phyloP scores from a whole-genome alignment of 2,329 filamentous ascomycete genomes.

The Sarocladium oryzae region DNA sequence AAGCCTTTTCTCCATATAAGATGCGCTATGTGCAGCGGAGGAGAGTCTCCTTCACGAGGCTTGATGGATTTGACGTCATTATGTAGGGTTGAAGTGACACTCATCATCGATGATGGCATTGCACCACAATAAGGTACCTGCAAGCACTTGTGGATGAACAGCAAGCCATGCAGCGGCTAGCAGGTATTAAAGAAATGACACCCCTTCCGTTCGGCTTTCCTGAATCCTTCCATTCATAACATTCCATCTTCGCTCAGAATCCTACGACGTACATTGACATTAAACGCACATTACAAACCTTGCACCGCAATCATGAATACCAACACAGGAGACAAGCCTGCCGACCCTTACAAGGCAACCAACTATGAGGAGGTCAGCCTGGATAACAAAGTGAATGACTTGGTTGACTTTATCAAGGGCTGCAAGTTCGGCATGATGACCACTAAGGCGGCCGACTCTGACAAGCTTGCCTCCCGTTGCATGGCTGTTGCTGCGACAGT shows the following conservation, averaged over 20 bases:
- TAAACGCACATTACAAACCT: neutral
- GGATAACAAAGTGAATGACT: constrained; percentile 69
- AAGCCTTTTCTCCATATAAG: neutral
- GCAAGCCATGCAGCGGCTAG: too few species aligned
- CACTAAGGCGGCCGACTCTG: constrained; percentile 59
- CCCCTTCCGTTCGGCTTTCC: neutral
- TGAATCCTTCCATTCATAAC: too few species aligned
- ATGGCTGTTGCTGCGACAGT: constrained; percentile 82
- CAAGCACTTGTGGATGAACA: neutral
- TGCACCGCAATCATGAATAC: constrained; percentile 44
- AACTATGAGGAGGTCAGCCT: constrained; percentile 56
- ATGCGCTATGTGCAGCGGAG: neutral
- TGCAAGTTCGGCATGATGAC: constrained; percentile 89
- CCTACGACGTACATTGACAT: too few species aligned
- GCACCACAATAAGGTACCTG: constrained; percentile 5
- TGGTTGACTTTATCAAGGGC: constrained; percentile 62
- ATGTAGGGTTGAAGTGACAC: neutral
- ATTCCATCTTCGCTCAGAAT: too few species aligned
- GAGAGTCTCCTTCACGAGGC: neutral
- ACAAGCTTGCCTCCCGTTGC: constrained; percentile 69
- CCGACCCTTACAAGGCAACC: constrained; percentile 76
- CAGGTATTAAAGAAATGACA: neutral
- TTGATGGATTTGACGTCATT: constrained; percentile 9
- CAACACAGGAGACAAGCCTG: constrained; percentile 53
- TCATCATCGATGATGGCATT: constrained; percentile 10